Evolutionary conservation across 2,329 filamentous ascomycete species (phyloP), one percentile per base, ranked within the genome.

Genomic region (Intubia oerlemansii): DNA sequence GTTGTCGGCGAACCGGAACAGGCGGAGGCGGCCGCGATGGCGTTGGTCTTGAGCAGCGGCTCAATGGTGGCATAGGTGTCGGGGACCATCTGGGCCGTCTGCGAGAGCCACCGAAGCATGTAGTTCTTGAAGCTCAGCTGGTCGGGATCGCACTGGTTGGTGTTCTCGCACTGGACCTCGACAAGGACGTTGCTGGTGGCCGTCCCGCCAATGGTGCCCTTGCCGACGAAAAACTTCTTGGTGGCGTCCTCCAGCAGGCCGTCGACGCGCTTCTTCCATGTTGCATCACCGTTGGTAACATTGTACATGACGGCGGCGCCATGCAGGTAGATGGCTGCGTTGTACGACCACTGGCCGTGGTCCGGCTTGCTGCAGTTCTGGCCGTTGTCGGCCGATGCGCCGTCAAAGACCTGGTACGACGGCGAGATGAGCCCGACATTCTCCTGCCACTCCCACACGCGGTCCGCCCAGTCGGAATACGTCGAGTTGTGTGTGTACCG

Each of bases 71-170:
- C 47, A 34, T 48, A 52, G 2, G 58, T 63, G 36, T 56, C 54
- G 1, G 67, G 61, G 2, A 60, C 65, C 40, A 72, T 44, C 43
- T 63, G 57, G 6, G 57, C 49, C 2, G 64, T 60, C 12, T 51
- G 52, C 1, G 65, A 58, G 43, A 73, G 49, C 66, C 72, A 82
- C 25, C 76, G 69, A 16, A 66, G 50, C 16, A 80, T 54, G 46
- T 79, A 81, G 9, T 71, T 75, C 51, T 82, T 82, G 65, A 81
- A 82, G 27, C 61, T 68, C 41, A 62, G 62, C 51, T 81, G 73
- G 46, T 82, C 75, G 36, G 58, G 58, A 50, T 79, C 65, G 56
- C 77, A 84, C 16, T 53, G 55, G 31, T 52, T 49, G 32, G 48
- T 48, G 7, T 47, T 49, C 51, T 82, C 76, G 51, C 77, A 84